Percentiles rank a stretch among this genome's conserved stretches.
These are phyloP conservation scores for Pseudomassariella vexata DNA, from an alignment of 2,329 filamentous ascomycete genomes.

Conservation along the genomic window DNA sequence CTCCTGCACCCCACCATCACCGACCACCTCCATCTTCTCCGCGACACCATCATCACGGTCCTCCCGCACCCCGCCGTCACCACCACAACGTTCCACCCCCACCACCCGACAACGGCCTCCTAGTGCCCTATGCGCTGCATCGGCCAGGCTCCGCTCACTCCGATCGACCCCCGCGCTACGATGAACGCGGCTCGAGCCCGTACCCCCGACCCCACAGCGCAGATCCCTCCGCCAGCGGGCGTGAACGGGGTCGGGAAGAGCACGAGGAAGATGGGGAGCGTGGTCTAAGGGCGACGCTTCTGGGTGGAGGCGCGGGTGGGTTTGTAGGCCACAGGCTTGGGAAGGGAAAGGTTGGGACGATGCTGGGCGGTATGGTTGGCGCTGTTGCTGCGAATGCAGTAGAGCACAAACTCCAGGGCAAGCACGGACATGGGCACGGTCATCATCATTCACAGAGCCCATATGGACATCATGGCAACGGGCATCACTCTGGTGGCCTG, in stretches of 20 bases:
- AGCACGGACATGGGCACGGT: constrained; percentile 7
- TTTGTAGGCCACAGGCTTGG: constrained; percentile 49
- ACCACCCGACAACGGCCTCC: too few species aligned
- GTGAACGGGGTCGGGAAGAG: constrained; percentile 8
- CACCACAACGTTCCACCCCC: too few species aligned
- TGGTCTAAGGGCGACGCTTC: constrained; percentile 47
- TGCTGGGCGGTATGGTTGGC: constrained; percentile 47
- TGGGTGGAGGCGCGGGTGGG: constrained; percentile 48
- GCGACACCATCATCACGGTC: constrained; percentile 12
- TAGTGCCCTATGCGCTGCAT: constrained; percentile 18
- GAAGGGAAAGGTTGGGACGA: constrained; percentile 45
- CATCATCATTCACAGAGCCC: constrained; percentile 8
- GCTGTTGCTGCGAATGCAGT: constrained; percentile 50
- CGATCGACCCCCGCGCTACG: constrained; percentile 12
- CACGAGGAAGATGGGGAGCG: constrained; percentile 38
- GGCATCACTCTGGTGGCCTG: constrained; percentile 14
- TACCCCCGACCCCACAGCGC: constrained; percentile 20
- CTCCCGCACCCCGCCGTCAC: too few species aligned
- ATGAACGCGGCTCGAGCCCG: constrained; percentile 4
- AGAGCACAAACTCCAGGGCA: constrained; percentile 33
- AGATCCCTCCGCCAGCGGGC: constrained; percentile 15
- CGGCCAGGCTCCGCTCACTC: constrained; percentile 23
- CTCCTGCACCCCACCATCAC: too few species aligned
- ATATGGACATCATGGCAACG: constrained; percentile 12
- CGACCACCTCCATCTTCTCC: constrained; percentile 16